A percentile compares a stretch with the other conserved stretches of the same genome.
Evolutionary conservation across 2,329 filamentous ascomycete genomes (phyloP).

Genomic region (Grosmannia serpens): DNA sequence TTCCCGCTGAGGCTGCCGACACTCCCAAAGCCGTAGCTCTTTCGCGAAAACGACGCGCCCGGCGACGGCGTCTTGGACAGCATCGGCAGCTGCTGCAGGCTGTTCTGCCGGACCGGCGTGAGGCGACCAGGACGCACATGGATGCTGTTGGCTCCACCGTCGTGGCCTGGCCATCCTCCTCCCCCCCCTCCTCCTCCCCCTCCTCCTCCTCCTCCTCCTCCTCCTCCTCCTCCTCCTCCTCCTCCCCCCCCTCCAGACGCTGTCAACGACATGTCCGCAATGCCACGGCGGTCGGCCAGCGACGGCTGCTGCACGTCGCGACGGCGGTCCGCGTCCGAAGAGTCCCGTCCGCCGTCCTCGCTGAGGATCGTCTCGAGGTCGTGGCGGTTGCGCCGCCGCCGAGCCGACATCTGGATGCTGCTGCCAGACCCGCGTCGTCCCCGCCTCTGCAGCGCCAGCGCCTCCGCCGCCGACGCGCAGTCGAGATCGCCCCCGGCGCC

Average conservation of each 20-base stretch:
- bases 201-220: too few species aligned
- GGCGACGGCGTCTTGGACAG: constrained; percentile 3
- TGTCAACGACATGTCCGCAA: constrained; percentile 4
- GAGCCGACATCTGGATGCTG: constrained; percentile 29
- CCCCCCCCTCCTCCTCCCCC: too few species aligned
- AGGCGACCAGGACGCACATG: background rate
- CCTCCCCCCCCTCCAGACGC: too few species aligned
- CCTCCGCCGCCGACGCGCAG: background rate
- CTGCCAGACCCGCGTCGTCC: constrained; percentile 36
- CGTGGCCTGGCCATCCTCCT: background rate
- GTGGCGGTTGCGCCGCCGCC: constrained; percentile 18
- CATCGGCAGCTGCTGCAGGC: constrained; percentile 13
- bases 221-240: too few species aligned
- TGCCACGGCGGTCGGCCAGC: constrained; percentile 8
- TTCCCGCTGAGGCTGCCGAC: background rate
- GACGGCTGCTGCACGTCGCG: background rate
- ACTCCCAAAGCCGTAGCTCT: constrained; percentile 1
- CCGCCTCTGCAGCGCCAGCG: background rate
- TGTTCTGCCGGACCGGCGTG: constrained; percentile 8
- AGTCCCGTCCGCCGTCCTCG: constrained; percentile 20
- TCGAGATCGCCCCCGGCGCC: background rate
- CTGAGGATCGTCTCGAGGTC: constrained; percentile 25
- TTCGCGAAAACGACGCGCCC: constrained; percentile 2
- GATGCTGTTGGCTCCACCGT: background rate
- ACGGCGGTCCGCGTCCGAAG: constrained; percentile 15